Base-by-base conservation (phyloP, 768 basidiomycete species). In the Sistotremastrum niveocremeum region DNA sequence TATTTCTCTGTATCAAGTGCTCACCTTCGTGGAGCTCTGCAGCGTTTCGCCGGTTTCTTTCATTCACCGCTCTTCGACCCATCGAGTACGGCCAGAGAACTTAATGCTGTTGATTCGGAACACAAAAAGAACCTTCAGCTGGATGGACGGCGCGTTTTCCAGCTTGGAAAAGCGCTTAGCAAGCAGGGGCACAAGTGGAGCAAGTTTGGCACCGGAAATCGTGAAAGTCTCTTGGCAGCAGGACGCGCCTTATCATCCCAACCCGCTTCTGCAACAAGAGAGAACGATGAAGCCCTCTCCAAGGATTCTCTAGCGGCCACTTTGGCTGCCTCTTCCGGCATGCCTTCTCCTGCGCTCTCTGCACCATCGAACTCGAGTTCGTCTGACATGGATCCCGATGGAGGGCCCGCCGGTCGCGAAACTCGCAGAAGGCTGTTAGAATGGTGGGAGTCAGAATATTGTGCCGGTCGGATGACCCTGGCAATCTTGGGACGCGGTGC, bases 21-120 rank as follows among this genome's bases (percentile, higher is more conserved):
- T 8, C 77, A 77, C 4, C 69, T 87, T 4, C 59, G 68, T 3
- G 78, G 76, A 50, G 85, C 85, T 35, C 73, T 90, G 44, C 73
- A 77, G 57, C 79, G 88, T 51, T 81, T 87, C 60, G 64, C 88
- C 29, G 75, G 71, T 0, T 98, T 99, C 67, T 98, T 99, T 64
- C 85, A 85, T 52, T 83, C 78, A n/a, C 94, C 94, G 0, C 72
- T 94, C 37, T 98, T 99, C 57, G 61, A 78, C 2, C 76, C 84
- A 0, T 85, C 83, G 4, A 87, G 89, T 58, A 91, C 89, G 1
- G 71, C 77, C 30, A 77, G 90, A 33, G 94, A 99, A 65, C 71
- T 95, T 51, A 90, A 90, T 54, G 94, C 95, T 1, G 93, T 99
- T 37, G 84, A 99, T 60, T 94, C 89, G 0, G 95, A 99, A 60